Base-by-base conservation (phyloP, 2,329 filamentous ascomycete species). In the Xylaria sp. region DNA sequence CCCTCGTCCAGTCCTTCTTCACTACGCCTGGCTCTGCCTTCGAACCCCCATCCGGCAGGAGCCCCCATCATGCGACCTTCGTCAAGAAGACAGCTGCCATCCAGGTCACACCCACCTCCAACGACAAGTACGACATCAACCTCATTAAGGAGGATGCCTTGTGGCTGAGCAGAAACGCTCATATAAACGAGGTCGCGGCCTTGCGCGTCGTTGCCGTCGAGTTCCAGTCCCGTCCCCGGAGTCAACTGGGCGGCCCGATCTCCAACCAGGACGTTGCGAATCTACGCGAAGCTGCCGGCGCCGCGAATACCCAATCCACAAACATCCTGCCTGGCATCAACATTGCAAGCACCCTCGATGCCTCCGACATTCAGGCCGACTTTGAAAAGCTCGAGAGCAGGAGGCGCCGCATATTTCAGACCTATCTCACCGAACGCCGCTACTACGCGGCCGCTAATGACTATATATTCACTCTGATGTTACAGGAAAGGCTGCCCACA, bases 41-140 rank as follows among this genome's bases (percentile, higher is more conserved):
- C 71, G 75, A 82, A 53, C 66, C 79, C 59, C 78, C 87, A 1
- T 52, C 39, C 59, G 60, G 65, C 44, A 85, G 82, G 60, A 69
- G 84, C 47, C 78, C 84, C 64, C 83, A 88, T 24, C 90, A 87
- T 71, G 79, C 83, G 61, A 82, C 83, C 17, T 95, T 95, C 68
- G 89, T 95, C 56, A 89, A 89, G 18, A 92, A 88, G 72, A 96
- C 90, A 1, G 89, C 92, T 19, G 89, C 92, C 4, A 95, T 97
- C 57, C 89, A 96, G 69, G 84, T 92, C 44, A 85, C 90, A 1
- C 85, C 89, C 17, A 83, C 83, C 4, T 77, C 83, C 11, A 84
- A 83, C 64, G 81, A 83, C 39, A 83, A 83, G 52, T 90, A 88
- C 69, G 85, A 92, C 66, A 78, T 96, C 62, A 85, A 89, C 38